Evolutionary conservation across 768 basidiomycete species (phyloP).

Genomic region (Pulveroboletus sp.): DNA sequence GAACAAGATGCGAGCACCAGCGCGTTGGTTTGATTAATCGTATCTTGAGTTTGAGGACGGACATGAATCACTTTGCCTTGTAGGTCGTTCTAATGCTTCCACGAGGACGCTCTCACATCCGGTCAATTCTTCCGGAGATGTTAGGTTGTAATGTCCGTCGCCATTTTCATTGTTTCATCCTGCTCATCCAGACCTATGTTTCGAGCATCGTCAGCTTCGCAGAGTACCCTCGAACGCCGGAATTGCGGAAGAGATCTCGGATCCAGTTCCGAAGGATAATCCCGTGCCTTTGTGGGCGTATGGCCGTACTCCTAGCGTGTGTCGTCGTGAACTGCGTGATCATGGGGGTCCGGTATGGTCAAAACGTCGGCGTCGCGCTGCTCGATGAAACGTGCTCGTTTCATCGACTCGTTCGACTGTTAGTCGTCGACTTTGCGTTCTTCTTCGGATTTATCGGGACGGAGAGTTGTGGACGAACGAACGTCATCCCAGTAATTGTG

Average conservation of each 20-base stretch:
- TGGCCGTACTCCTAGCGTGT: not conserved
- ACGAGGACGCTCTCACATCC: not conserved
- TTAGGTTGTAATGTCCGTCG: not conserved
- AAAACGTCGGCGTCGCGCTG: not conserved
- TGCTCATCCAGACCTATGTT: not conserved
- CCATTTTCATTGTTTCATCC: not conserved
- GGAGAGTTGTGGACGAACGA: not conserved
- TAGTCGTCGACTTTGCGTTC: not conserved
- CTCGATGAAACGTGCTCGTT: not conserved
- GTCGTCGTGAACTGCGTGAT: not conserved
- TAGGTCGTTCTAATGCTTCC: not conserved
- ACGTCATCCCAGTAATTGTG: not conserved
- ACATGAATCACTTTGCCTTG: not conserved
- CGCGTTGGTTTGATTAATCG: too few relatives aligned
- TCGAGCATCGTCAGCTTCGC: not conserved
- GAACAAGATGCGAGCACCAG: too few relatives aligned
- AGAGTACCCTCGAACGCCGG: not conserved
- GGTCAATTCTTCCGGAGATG: not conserved
- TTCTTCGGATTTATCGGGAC: not conserved
- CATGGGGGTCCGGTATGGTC: not conserved
- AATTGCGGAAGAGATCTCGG: not conserved
- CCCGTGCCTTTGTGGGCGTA: not conserved
- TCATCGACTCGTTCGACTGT: not conserved
- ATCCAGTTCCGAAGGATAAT: not conserved
- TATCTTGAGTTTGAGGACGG: too few relatives aligned